Evolutionary conservation across 2,329 filamentous ascomycete genomes (phyloP).

Genomic region (Pseudogymnoascus sp.): DNA sequence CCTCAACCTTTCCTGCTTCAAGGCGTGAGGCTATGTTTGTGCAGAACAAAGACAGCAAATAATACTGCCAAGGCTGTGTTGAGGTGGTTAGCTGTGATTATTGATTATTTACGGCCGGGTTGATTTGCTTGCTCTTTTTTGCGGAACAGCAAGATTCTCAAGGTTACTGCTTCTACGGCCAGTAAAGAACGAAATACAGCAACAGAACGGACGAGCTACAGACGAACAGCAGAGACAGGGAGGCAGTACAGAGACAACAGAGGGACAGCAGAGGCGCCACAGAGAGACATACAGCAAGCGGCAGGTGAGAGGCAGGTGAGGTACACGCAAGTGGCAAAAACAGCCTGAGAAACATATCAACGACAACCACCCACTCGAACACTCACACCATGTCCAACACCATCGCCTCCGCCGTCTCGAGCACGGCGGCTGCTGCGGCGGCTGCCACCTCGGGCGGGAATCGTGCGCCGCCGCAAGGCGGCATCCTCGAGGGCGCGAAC

Average conservation of each 20-base stretch:
- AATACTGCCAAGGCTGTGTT: neutral
- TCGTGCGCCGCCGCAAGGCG: constrained; percentile 41
- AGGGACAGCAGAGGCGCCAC: neutral
- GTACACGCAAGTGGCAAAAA: neutral
- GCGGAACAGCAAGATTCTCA: neutral
- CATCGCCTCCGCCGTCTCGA: constrained; percentile 3
- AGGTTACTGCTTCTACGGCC: neutral
- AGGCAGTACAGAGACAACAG: neutral
- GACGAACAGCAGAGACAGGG: neutral
- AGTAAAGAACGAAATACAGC: neutral
- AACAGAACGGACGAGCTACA: neutral
- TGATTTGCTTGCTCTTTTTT: neutral
- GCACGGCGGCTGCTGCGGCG: constrained; percentile 1
- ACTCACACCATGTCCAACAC: constrained; percentile 1
- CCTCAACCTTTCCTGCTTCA: neutral
- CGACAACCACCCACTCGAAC: neutral
- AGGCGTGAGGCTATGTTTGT: neutral
- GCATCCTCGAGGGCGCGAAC: constrained; percentile 55
- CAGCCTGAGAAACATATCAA: neutral
- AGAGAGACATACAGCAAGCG: neutral
- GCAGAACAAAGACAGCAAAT: neutral
- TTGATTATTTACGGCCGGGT: neutral
- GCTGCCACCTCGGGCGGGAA: neutral
- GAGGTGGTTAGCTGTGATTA: neutral
- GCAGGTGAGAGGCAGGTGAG: neutral